These are phyloP conservation scores for Chaetothyriales sp. DNA, from an alignment of 2,329 filamentous ascomycete genomes.

Conservation along the genomic window DNA sequence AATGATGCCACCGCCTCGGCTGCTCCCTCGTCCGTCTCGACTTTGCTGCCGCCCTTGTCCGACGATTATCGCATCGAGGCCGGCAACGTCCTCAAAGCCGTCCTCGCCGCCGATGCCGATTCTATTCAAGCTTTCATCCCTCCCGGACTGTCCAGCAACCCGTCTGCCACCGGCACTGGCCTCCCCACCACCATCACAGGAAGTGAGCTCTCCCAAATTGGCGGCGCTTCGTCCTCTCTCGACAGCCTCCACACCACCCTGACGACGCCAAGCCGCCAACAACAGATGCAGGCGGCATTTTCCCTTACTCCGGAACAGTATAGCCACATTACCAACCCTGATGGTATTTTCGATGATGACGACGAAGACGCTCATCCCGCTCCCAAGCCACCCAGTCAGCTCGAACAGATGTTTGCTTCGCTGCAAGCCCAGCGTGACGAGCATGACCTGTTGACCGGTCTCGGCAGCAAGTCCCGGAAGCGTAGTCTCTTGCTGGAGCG, in stretches of 20 bases:
- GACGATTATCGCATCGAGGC: conserved; percentile 36
- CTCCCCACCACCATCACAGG: neutral
- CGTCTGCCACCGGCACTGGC: neutral
- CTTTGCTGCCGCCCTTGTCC: conserved; percentile 27
- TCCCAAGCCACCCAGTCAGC: conserved; percentile 25
- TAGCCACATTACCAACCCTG: conserved; percentile 64
- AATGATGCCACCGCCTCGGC: conserved; percentile 69
- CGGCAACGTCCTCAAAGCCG: conserved; percentile 34
- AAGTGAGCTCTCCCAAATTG: conserved; percentile 2
- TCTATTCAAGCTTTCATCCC: neutral
- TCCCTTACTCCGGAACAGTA: conserved; percentile 77
- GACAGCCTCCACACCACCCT: conserved; percentile 55
- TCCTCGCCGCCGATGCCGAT: conserved; percentile 30
- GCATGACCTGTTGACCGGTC: conserved; percentile 40
- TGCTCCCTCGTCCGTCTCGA: conserved; percentile 34
- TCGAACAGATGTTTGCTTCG: conserved; percentile 55
- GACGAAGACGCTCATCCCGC: conserved; percentile 16
- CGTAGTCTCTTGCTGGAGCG: conserved; percentile 87
- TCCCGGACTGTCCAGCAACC: conserved; percentile 2
- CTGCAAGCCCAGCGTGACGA: conserved; percentile 61
- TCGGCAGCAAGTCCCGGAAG: conserved; percentile 66
- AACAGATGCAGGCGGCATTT: conserved; percentile 79
- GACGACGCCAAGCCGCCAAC: conserved; percentile 64
- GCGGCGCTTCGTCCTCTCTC: conserved; percentile 30
- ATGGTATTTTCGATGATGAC: conserved; percentile 46